Evolutionary conservation across 352 stramenopile genomes (phyloP).

Genomic region (Peronospora belbahrii): DNA sequence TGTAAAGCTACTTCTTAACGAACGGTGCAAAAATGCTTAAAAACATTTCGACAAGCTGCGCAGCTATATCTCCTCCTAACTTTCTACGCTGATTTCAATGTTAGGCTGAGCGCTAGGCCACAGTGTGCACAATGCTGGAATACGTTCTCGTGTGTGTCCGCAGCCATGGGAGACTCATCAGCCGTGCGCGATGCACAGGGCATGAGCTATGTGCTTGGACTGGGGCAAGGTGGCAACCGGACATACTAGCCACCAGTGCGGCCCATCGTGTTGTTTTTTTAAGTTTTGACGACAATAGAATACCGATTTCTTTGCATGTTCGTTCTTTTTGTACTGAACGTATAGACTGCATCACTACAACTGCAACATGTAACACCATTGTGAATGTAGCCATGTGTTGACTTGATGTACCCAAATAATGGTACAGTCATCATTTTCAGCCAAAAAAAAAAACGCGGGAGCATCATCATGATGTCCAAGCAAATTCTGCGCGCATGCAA

Average conservation of each 20-base stretch:
- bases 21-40: slow-evolving; percentile 35
- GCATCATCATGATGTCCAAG: slow-evolving; percentile 55
- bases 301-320: background rate
- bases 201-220: slow-evolving; percentile 84
- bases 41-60: background rate
- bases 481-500: slow-evolving; percentile 80
- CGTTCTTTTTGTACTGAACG: background rate
- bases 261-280: slow-evolving; percentile 3
- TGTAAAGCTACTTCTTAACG: slow-evolving; percentile 76
- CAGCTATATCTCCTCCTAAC: background rate
- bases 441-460: background rate
- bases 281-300: no score
- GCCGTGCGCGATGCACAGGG: slow-evolving; percentile 77
- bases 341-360: slow-evolving; percentile 18
- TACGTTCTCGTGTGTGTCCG: slow-evolving; percentile 62
- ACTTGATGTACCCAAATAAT: slow-evolving; percentile 5
- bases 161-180: slow-evolving; percentile 55
- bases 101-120: slow-evolving; percentile 55
- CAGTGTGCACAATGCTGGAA: slow-evolving; percentile 81
- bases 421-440: slow-evolving; percentile 4
- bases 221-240: slow-evolving; percentile 69
- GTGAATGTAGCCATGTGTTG: slow-evolving; percentile 9
- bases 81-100: background rate
- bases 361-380: slow-evolving; percentile 5
- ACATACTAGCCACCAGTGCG: slow-evolving; percentile 39